phyloP scores from a whole-genome alignment of 352 stramenopile genomes.

The Globisporangium irregulare region DNA sequence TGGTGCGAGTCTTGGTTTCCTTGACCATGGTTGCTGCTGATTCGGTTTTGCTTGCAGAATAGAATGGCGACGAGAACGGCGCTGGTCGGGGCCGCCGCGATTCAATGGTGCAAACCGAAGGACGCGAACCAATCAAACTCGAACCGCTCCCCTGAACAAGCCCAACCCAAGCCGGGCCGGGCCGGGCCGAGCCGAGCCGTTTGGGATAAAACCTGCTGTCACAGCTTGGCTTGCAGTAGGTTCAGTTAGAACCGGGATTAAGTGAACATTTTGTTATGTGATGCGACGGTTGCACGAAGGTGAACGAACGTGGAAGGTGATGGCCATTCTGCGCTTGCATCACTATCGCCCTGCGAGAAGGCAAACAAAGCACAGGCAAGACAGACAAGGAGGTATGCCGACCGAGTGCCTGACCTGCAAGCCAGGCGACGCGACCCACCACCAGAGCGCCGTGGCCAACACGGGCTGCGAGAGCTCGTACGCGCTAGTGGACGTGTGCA shows the following conservation, averaged over 20 bases:
- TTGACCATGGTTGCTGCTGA: constrained; percentile 78
- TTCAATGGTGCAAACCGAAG: constrained; percentile 14
- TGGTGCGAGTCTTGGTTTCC: constrained; percentile 84
- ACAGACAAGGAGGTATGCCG: constrained; percentile 31
- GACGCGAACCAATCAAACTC: constrained; percentile 15
- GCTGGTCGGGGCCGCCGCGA: constrained; percentile 20
- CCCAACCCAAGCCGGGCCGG: background rate
- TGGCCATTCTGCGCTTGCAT: background rate
- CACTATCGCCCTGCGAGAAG: background rate
- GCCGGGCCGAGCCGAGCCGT: background rate
- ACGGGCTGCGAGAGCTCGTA: constrained; percentile 69
- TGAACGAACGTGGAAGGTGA: background rate
- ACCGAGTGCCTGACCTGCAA: constrained; percentile 77
- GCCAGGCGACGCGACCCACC: constrained; percentile 58
- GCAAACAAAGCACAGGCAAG: background rate
- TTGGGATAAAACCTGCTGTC: background rate
- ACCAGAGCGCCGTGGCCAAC: constrained; percentile 63
- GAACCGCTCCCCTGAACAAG: background rate
- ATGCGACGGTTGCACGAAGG: background rate
- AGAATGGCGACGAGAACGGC: constrained; percentile 7
- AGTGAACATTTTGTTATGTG: background rate
- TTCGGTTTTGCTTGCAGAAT: constrained; percentile 30
- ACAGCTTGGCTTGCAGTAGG: background rate
- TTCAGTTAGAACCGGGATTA: background rate
- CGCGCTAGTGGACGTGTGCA: constrained; percentile 71